These are phyloP conservation scores for Trichoderma sp. DNA, from an alignment of 2,329 filamentous ascomycete genomes.

Conservation along the genomic window DNA sequence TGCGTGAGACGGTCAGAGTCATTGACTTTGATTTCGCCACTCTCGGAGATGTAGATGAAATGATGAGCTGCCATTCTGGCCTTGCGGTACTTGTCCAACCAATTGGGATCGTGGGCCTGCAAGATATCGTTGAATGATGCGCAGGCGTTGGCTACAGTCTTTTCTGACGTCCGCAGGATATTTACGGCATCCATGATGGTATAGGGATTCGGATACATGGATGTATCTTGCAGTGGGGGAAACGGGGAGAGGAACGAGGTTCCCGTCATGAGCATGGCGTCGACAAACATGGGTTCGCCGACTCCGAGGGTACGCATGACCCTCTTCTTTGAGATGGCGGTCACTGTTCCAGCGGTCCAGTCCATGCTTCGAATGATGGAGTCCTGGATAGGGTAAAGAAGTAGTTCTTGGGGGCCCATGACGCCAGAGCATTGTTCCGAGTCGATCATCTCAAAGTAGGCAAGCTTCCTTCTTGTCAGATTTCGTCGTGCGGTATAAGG, in stretches of 20 bases:
- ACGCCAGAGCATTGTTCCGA: slow-evolving; percentile 69
- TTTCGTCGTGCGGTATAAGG: slow-evolving; percentile 25
- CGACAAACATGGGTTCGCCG: slow-evolving; percentile 71
- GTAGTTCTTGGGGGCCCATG: slow-evolving; percentile 78
- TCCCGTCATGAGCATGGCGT: slow-evolving; percentile 78
- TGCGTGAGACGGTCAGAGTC: slow-evolving; percentile 70
- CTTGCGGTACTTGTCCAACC: slow-evolving; percentile 82
- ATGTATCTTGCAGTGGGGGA: slow-evolving; percentile 66
- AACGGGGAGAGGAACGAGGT: slow-evolving; percentile 77
- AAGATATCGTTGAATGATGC: slow-evolving; percentile 77
- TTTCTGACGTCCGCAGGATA: slow-evolving; percentile 66
- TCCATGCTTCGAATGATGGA: slow-evolving; percentile 65
- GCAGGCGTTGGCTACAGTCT: slow-evolving; percentile 69
- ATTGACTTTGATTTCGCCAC: slow-evolving; percentile 73
- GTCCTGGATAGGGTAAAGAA: slow-evolving; percentile 81
- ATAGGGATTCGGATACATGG: slow-evolving; percentile 53
- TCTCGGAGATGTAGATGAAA: slow-evolving; percentile 74
- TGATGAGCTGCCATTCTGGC: slow-evolving; percentile 83
- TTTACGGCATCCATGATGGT: slow-evolving; percentile 75
- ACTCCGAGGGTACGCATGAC: slow-evolving; percentile 67
- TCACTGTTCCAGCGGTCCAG: slow-evolving; percentile 65
- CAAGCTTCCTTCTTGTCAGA: slow-evolving; percentile 53
- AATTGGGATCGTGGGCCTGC: slow-evolving; percentile 66
- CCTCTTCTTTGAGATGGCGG: slow-evolving; percentile 60
- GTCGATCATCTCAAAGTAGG: slow-evolving; percentile 69